Base-by-base conservation (phyloP, 2,329 filamentous ascomycete genomes). In the Shiraia sp. region DNA sequence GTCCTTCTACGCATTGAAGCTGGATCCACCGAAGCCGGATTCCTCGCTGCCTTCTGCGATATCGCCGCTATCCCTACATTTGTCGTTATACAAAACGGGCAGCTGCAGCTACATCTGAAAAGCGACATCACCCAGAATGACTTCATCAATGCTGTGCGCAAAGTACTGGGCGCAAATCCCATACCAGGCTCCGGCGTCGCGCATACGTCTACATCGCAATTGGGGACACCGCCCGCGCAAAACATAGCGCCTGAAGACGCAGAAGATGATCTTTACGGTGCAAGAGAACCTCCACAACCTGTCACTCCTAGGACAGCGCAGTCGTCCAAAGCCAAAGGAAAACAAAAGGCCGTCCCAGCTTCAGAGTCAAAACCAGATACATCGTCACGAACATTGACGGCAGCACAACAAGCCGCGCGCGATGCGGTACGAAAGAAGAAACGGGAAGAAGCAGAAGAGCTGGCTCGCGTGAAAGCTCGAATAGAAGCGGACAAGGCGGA, bases 1-100 rank as follows among this genome's bases (percentile, higher is more conserved):
- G 76, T 96, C 14, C 72, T 86, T 6, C 75, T 96, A 15, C 81
- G 85, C 36, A 75, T 96, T 15, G 70, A 77, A 24, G 82, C 85
- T 13, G 88, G 85, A 15, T 90, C 87, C 2, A 80, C 87, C 52
- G 90, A 96, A 73, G 90, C 90, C 8, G 83, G 81, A 5, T 95
- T 90, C 59, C 76, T 97, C 10, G 80, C 85, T 8, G 88, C 88
- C 32, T 88, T 96, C 59, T 95, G 89, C 58, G 88, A 89, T 0
- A 74, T 96, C n/a, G 79, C 82, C 1, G 82, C 82, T 53, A 82
- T 83, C n/a, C 91, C 92, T 0, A 87, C 87, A 1, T 71, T 96
- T 7, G 79, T 96, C 12, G 75, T 95, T 14, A 91, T 96, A 55
- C 82, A 85, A 80, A 87, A 90, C 68, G 89, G 87, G 7, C 80